Conservation (phyloP, 2,329 filamentous ascomycete species). For the Curvularia eragrostidis region DNA sequence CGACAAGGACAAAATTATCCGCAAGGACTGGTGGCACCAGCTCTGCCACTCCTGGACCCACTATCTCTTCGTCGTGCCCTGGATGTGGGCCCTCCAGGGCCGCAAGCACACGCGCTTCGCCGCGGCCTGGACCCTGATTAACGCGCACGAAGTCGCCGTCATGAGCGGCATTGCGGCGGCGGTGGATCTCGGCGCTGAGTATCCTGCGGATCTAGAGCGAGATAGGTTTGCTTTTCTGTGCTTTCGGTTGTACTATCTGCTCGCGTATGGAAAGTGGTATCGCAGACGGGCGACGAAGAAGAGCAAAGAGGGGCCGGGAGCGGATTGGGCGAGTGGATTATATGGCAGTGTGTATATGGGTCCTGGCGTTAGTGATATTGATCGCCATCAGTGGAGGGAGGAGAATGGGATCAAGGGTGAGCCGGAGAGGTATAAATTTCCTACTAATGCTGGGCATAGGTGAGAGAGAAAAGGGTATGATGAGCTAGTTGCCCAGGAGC, state of each 20-base stretch:
- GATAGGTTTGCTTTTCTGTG: constrained; percentile 66
- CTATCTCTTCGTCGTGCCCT: constrained; percentile 70
- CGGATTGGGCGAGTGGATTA: constrained; percentile 63
- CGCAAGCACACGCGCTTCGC: constrained; percentile 68
- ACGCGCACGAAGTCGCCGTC: constrained; percentile 73
- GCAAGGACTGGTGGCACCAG: constrained; percentile 72
- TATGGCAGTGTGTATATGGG: constrained; percentile 68
- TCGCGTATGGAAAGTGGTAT: constrained; percentile 69
- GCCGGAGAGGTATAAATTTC: constrained; percentile 13
- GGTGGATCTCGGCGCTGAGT: constrained; percentile 70
- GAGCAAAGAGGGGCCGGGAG: constrained; percentile 57
- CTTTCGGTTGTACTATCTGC: constrained; percentile 67
- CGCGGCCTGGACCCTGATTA: constrained; percentile 72
- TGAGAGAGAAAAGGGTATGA: not conserved
- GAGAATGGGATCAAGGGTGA: constrained; percentile 47
- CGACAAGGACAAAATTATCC: constrained; percentile 65
- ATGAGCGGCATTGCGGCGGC: constrained; percentile 75
- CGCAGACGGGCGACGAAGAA: constrained; percentile 51
- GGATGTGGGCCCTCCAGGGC: constrained; percentile 75
- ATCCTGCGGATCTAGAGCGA: constrained; percentile 67
- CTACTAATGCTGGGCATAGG: constrained; percentile 24
- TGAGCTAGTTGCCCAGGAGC: not conserved
- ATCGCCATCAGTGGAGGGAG: constrained; percentile 62
- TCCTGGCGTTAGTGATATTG: constrained; percentile 61
- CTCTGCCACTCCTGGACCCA: constrained; percentile 69